Evolutionary conservation across 1,284 basidiomycete species (phyloP), one percentile per base, ranked within the genome.

Genomic region (Microbotryum violaceum): DNA sequence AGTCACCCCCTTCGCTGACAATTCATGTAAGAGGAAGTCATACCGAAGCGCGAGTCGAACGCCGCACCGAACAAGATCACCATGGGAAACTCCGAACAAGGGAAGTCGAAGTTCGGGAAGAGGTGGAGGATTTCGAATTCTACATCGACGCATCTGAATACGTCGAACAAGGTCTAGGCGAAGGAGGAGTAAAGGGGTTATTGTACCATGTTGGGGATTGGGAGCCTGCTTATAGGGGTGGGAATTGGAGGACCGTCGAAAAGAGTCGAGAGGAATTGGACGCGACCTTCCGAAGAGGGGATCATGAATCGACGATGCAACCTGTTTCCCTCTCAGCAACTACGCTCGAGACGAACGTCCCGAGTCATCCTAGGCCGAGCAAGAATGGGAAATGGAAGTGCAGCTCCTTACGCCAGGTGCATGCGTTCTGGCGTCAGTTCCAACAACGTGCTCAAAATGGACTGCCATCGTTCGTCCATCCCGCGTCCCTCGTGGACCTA

Each of bases 121-220:
- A 57, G 25, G 47, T 60, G 27, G 58, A 60, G 42, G 58, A 60
- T n/a, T 60, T 60, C 21, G 18, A n/a, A 3, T 60, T 54, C 23
- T 48, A n/a, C 20, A 54, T 60, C 44, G 46, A 50, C 16, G 45
- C 44, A 27, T 18, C 31, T 4, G 27, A 53, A n/a, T 31, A 29
- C 20, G 50, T 58, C 2, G 57, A 54, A 31, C 31, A 55, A 7
- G 58, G 52, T 2, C 33, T 60, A 7, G 58, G 52, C 18, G 58
- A 53, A 18, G 57, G 57, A 20, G 49, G 56, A 6, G n/a, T 60
- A 6, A 33, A 33, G 31, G 58, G 58, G 4, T 51, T 54, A 5
- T 21, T 60, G 45, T 60, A 55, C 46, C 29, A 31, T 9, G 58
- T 49, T 49, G 58, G 58, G 1, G 58, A 46, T 4, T 60, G 58